Evolutionary conservation across 2,329 filamentous ascomycete genomes (phyloP), one percentile per base, ranked within the genome.

Genomic region (Alternaria sp.): DNA sequence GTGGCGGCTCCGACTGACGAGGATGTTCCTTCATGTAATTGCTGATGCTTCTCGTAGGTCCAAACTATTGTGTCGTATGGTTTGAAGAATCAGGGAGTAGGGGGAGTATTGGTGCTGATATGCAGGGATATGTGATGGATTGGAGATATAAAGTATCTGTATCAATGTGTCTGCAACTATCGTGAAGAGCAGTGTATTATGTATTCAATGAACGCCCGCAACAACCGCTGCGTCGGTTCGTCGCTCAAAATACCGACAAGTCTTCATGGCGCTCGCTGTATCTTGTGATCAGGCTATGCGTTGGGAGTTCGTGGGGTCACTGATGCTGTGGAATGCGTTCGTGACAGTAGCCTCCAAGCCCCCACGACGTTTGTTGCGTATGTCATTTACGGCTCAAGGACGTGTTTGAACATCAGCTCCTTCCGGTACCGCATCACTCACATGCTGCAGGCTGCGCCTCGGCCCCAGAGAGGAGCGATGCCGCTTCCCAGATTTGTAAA

Each of bases 261-360:
- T 31, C 24, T 28, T 54, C 28, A 50, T 65, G 56, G 54, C 45
- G 40, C 42, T 52, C 44, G 53, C 13, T 11, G 48, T 58, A 52
- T 33, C 79, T 81, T 51, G 73, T 70, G 62, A 70, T 73, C 42
- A 75, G 76, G 56, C 67, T 17, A 72, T 72, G 21, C 59, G 61
- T 66, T 67, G 60, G 59, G 21, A 26, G 37, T 45, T 46, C 54
- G 62, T 60, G 53, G 58, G 45, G 31, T 41, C 17, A 11, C 10
- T 51, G 34, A 13, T 11, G 53, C 28, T 55, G 37, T 58, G 44
- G 56, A 51, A 13, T n/a, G 48, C 48, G 51, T 56, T 51, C 31
- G 60, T 52, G 39, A 33, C 39, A 11, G n/a, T 21, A 17, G 48
- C 44, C 7, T 49, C 14, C 9, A 37, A 28, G 31, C 29, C 24